Evolutionary conservation across 495 filamentous ascomycete species (phyloP).

Genomic region (Podospora fimiseda): DNA sequence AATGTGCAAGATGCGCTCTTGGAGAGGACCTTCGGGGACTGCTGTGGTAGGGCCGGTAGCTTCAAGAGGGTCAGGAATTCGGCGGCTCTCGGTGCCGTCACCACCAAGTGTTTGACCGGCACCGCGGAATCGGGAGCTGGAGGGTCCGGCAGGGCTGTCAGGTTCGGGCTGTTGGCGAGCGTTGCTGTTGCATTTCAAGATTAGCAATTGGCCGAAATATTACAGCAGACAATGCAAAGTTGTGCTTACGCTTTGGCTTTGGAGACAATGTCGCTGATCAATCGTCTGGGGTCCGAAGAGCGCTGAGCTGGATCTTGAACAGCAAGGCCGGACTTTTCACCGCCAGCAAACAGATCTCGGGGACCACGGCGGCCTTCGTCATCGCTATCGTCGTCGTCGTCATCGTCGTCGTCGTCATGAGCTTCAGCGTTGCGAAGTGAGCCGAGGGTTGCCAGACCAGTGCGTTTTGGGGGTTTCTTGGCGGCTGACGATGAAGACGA

Average conservation of each 20-base stretch:
- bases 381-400: slow-evolving; percentile 54
- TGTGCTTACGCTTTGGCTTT: slow-evolving; percentile 70
- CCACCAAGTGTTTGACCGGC: slow-evolving; percentile 82
- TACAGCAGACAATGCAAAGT: too few relatives aligned
- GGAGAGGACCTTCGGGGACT: slow-evolving; percentile 35
- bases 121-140: slow-evolving; percentile 62
- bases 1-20: slow-evolving; percentile 69
- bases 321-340: slow-evolving; percentile 92
- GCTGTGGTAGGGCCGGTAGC: slow-evolving; percentile 30
- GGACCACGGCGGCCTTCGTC: slow-evolving; percentile 57
- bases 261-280: slow-evolving; percentile 72
- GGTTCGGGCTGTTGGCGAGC: slow-evolving; percentile 50
- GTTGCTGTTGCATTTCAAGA: slow-evolving; percentile 26
- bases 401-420: slow-evolving; percentile 50
- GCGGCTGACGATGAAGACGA: slow-evolving; percentile 32
- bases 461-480: slow-evolving; percentile 40
- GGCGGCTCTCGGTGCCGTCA: slow-evolving; percentile 71
- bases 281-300: slow-evolving; percentile 54
- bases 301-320: slow-evolving; percentile 74
- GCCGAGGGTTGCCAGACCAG: slow-evolving; percentile 51
- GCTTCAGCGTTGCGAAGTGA: slow-evolving; percentile 48
- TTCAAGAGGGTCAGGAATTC: slow-evolving; percentile 58
- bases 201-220: too few relatives aligned
- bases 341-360: slow-evolving; percentile 85
- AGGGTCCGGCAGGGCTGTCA: slow-evolving; percentile 44